A percentile compares a stretch with the other conserved stretches of the same genome.
Conservation (phyloP, 2,329 filamentous ascomycete genomes). For the Xylaria arbuscula region DNA sequence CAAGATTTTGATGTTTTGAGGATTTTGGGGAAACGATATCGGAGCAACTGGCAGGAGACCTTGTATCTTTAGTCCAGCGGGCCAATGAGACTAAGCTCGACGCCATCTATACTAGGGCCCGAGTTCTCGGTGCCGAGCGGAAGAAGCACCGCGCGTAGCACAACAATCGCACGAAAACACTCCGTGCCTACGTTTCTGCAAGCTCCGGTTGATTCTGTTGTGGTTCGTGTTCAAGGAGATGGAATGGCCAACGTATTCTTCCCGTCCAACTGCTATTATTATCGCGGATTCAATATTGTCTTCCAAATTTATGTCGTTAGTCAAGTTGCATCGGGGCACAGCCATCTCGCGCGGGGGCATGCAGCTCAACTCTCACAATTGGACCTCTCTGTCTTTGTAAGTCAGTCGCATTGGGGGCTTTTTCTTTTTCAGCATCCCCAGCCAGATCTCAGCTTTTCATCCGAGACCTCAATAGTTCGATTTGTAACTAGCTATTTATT, state of each 20-base stretch:
- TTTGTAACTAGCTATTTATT: conserved; percentile 4
- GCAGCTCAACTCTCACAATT: conserved; percentile 25
- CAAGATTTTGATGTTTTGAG: background rate
- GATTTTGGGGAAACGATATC: conserved; percentile 14
- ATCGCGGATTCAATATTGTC: conserved; percentile 23
- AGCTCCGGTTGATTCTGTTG: conserved; percentile 5
- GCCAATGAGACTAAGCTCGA: conserved; percentile 25
- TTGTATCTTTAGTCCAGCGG: conserved; percentile 15
- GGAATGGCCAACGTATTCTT: background rate
- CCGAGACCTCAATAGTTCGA: conserved; percentile 11
- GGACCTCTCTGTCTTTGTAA: conserved; percentile 10
- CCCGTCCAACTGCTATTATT: conserved; percentile 26
- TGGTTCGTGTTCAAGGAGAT: background rate
- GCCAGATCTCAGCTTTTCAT: conserved; percentile 23
- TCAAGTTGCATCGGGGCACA: conserved; percentile 27
- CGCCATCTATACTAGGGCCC: conserved; percentile 30
- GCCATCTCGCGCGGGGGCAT: conserved; percentile 29
- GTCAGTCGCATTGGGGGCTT: conserved; percentile 20
- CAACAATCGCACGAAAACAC: conserved; percentile 19
- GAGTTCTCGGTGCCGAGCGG: conserved; percentile 38
- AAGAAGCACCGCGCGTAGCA: conserved; percentile 25
- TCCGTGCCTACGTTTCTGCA: conserved; percentile 5
- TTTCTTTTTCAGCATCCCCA: conserved; percentile 29
- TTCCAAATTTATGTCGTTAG: conserved; percentile 8
- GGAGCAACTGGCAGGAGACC: conserved; percentile 9